phyloP scores from a whole-genome alignment of 176 grass and related monocot species.

The Tillandsia fasciculata region DNA sequence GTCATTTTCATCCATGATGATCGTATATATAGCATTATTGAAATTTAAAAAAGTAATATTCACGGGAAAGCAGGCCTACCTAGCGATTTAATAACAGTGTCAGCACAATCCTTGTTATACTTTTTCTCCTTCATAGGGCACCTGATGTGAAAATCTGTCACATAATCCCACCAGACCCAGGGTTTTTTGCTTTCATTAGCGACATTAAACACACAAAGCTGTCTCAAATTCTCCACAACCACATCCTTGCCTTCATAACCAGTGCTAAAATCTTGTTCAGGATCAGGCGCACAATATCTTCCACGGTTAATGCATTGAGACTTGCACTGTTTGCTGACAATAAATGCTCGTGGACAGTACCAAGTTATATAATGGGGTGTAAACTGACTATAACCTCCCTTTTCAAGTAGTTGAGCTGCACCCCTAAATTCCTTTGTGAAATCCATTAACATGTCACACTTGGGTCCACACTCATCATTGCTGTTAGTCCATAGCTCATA shows the following conservation, averaged over 20 bases:
- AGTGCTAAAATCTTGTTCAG: conserved; percentile 95
- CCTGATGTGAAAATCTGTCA: conserved; percentile 96
- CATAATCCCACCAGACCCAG: conserved; percentile 99
- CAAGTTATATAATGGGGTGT: conserved; percentile 98
- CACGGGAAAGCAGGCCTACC: conserved; percentile 35
- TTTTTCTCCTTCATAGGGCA: conserved; percentile 98
- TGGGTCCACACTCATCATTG: conserved; percentile 90
- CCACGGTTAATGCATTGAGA: conserved; percentile 94
- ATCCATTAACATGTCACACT: conserved; percentile 88
- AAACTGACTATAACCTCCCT: conserved; percentile 93
- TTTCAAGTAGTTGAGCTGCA: conserved; percentile 86
- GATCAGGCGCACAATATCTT: conserved; percentile 91
- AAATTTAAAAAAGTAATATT: background rate
- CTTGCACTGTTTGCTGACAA: conserved; percentile 82
- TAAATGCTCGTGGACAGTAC: conserved; percentile 94
- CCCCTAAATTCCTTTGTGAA: conserved; percentile 95
- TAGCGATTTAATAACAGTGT: conserved; percentile 82
- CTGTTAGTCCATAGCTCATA: conserved; percentile 98
- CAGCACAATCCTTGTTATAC: conserved; percentile 92
- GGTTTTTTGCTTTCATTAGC: conserved; percentile 66
- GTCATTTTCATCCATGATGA: background rate
- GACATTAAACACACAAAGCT: conserved; percentile 84
- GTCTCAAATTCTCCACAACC: conserved; percentile 89
- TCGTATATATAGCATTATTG: background rate
- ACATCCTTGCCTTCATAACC: conserved; percentile 97